Evolutionary conservation across 139 green algal genomes (phyloP).

Genomic region (Coelastrella sp.): DNA sequence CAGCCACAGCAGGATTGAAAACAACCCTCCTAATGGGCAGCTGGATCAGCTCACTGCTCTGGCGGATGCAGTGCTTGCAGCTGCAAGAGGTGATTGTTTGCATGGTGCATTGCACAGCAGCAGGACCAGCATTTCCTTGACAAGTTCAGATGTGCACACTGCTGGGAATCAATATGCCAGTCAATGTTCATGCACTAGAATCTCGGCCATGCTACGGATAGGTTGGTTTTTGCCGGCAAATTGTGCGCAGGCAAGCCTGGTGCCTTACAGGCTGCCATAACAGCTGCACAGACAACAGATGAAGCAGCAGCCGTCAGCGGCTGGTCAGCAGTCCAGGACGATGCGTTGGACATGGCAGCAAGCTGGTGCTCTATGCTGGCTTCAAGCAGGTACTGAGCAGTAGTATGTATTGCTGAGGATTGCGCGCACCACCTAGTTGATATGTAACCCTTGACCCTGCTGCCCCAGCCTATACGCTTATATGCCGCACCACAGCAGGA

Average conservation of each 20-base stretch:
- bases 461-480: too few species aligned
- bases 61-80: conserved; percentile 37
- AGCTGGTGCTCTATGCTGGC: conserved; percentile 27
- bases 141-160: too few species aligned
- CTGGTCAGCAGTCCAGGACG: neutral
- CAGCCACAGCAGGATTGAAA: conserved; percentile 5
- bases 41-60: neutral
- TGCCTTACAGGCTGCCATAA: neutral
- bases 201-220: too few species aligned
- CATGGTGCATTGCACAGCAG: too few species aligned
- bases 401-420: too few species aligned
- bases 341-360: conserved; percentile 36
- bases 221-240: too few species aligned
- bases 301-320: neutral
- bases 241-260: conserved; percentile 8
- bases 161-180: too few species aligned
- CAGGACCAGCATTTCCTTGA: too few species aligned
- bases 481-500: too few species aligned
- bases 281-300: neutral
- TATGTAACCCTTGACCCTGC: too few species aligned
- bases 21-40: neutral
- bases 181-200: too few species aligned
- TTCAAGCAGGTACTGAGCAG: neutral
- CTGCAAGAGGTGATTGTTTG: conserved; percentile 8
- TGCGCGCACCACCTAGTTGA: too few species aligned